Evolutionary conservation across 1,139 yeast species (phyloP), one percentile per base, ranked within the genome.

Genomic region (Blastobotrys illinoisensis): DNA sequence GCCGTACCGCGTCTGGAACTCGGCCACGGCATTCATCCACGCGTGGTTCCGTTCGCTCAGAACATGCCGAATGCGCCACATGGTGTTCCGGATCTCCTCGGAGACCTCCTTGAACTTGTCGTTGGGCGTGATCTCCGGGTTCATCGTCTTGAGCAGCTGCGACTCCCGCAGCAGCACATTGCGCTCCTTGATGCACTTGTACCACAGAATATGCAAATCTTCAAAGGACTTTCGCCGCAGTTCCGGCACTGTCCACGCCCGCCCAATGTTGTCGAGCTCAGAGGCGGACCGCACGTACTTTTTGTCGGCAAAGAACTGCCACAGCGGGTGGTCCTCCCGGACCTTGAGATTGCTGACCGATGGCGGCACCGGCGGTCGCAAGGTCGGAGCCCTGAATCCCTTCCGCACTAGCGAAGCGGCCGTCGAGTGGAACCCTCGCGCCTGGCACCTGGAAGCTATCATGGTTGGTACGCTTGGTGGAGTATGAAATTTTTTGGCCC

Each of bases 191-290:
- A 93, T 74, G 61, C 91, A 82, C 50, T 86, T 77, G 69, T 89
- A 91, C 98, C 99, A 93, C 64, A 93, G 77, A 49, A 82, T 80
- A 71, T 95, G 99, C 64, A 93, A 75, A 69, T 93, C 99, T 46
- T 90, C 95, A 66, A 90, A 95, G 14, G 90, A 82, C 70, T 93
- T 95, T 59, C 95, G 80, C 71, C 99, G 84, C 62, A 93, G 79
- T 68, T 93, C 98, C 11, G 90, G 85, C 56, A 89, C 79, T 7
- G 85, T 74, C 99, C 99, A 95, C 9, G 95, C 76, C 62, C 97
- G 79, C 13, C 95, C 88, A 28, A 75, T 70, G 56, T 79, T 78
- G 52, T 76, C 76, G 46, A 89, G 66, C 20, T 86, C 91, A 3
- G 76, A 80, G 1, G 78, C 69, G 1, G 76, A 71, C 62, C 97